Evolutionary conservation across 2,329 filamentous ascomycete species (phyloP).

Genomic region (Didymella arachidicola): DNA sequence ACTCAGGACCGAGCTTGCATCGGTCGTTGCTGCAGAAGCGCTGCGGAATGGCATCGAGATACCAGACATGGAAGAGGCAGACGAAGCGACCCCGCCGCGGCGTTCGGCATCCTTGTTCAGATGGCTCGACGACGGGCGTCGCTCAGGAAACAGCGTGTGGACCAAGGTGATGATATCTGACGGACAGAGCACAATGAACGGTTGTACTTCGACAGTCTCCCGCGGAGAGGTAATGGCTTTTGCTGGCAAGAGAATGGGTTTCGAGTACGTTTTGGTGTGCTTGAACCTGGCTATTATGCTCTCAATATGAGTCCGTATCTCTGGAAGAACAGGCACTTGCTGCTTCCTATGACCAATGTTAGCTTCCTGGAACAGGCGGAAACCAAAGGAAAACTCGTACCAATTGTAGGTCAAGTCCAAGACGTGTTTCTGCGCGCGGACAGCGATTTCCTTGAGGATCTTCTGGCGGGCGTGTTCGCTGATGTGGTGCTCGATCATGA

Average conservation of each 20-base stretch:
- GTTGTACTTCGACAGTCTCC: constrained; percentile 80
- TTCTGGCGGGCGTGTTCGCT: constrained; percentile 87
- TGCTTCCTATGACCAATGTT: constrained; percentile 57
- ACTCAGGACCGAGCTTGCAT: constrained; percentile 75
- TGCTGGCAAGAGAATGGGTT: constrained; percentile 71
- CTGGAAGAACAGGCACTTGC: constrained; percentile 67
- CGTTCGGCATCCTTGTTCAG: constrained; percentile 56
- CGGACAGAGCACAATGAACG: constrained; percentile 80
- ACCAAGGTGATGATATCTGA: constrained; percentile 81
- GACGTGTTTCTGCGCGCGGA: constrained; percentile 79
- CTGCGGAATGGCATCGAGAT: constrained; percentile 60
- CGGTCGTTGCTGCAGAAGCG: constrained; percentile 61
- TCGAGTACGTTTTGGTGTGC: constrained; percentile 52
- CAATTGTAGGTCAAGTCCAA: constrained; percentile 75
- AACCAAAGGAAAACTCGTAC: constrained; percentile 57
- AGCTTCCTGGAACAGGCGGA: constrained; percentile 29
- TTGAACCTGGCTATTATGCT: constrained; percentile 72
- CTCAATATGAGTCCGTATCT: constrained; percentile 74
- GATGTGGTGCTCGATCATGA: constrained; percentile 89
- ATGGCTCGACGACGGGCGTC: constrained; percentile 67
- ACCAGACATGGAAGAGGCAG: constrained; percentile 59
- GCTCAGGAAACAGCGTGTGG: constrained; percentile 83
- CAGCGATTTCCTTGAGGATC: constrained; percentile 75
- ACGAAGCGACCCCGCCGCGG: constrained; percentile 55
- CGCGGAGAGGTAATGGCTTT: constrained; percentile 75